These are phyloP conservation scores for Cryptococcus sp. DNA, from an alignment of 1,284 basidiomycete species.

Conservation along the genomic window DNA sequence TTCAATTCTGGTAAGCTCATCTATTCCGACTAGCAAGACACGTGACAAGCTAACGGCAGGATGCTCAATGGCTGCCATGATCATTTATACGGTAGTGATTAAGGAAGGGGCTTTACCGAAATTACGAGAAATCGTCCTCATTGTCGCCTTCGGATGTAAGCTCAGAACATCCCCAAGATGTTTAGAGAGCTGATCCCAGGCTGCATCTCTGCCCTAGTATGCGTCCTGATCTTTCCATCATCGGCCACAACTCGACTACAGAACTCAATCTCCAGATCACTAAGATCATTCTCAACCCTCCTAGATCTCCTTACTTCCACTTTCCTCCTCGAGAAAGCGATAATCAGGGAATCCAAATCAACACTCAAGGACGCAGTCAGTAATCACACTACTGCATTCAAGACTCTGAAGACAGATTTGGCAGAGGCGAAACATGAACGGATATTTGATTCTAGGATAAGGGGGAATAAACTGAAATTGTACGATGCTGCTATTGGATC, in stretches of 20 bases:
- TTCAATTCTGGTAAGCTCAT: conserved; percentile 74
- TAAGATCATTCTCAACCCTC: conserved; percentile 81
- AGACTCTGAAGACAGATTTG: conserved; percentile 74
- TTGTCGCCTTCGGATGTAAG: conserved; percentile 65
- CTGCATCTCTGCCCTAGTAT: conserved; percentile 73
- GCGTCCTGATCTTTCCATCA: conserved; percentile 75
- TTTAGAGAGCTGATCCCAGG: conserved; percentile 34
- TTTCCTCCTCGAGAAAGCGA: conserved; percentile 66
- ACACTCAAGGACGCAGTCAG: conserved; percentile 70
- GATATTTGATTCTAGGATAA: conserved; percentile 52
- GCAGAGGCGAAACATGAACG: conserved; percentile 81
- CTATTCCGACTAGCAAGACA: neutral
- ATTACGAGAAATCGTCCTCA: conserved; percentile 67
- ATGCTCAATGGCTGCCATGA: conserved; percentile 85
- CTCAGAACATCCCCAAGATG: neutral
- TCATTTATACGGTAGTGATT: conserved; percentile 78
- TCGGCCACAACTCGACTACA: conserved; percentile 80
- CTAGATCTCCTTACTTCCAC: conserved; percentile 72
- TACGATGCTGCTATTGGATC: conserved; percentile 81
- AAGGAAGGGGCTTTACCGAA: conserved; percentile 81
- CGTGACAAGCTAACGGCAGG: conserved; percentile 50
- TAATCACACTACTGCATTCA: conserved; percentile 80
- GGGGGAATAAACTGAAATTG: conserved; percentile 53
- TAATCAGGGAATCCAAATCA: conserved; percentile 41
- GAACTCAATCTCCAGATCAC: conserved; percentile 69